Evolutionary conservation across 495 filamentous ascomycete genomes (phyloP), one percentile per base, ranked within the genome.

Genomic region (Cryomyces minteri): DNA sequence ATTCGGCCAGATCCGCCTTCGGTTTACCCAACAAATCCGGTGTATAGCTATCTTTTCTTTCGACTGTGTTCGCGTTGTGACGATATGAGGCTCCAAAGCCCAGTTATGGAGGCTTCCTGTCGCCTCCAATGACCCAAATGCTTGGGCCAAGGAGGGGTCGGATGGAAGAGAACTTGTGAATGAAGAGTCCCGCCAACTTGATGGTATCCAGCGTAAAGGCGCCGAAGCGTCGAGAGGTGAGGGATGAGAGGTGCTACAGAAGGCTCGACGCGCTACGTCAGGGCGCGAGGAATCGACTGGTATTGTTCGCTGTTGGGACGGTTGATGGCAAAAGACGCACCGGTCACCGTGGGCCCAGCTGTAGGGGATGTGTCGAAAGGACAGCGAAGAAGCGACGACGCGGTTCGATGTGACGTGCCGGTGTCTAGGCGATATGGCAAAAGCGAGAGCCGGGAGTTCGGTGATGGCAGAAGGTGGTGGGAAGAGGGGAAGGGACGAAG

Each of bases 101-200:
- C 66, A 88, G 66, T 95, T 96, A 98, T 71, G 90, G 90, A 59
- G 90, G 90, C 72, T 86, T 90, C 70, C 86, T 86, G 70, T 88
- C 82, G 72, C 82, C 85, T 79, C 90, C 87, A 72, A 77, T 75
- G 67, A 90, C 88, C 85, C 87, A 79, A 67, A 76, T 73, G 56
- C 77, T 74, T 61, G 90, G 88, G 70, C 86, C 86, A 56, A 92
- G 80, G 64, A 94, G 84, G 72, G 88, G 88, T 73, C 84, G 82
- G 58, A 80, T 68, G 72, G 84, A 83, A 59, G 83, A 84, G 65
- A 84, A 80, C 71, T 76, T 65, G 62, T 69, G 64, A 63, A 70
- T 71, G 65, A 66, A 78, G 75, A 77, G 72, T 69, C 82, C 88
- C 87, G 90, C 90, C 90, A 98, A 94, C 79, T 94, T 96, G 88